Evolutionary conservation across 768 basidiomycete species (phyloP).

Genomic region (Crucibulum laeve): DNA sequence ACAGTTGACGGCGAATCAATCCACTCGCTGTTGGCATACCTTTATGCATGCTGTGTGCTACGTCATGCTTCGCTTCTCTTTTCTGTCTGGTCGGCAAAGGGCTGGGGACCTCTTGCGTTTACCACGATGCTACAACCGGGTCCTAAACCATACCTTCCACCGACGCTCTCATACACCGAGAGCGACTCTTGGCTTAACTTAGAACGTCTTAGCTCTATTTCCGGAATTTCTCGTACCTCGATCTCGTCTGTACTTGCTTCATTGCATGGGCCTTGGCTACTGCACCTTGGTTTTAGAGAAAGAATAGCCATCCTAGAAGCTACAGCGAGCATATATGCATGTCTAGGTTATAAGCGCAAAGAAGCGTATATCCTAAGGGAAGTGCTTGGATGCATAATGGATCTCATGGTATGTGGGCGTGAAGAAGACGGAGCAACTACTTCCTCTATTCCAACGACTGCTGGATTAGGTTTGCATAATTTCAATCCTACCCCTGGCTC

Average conservation of each 20-base stretch:
- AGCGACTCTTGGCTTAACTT: constrained; percentile 43
- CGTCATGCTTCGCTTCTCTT: constrained; percentile 74
- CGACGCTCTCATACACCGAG: constrained; percentile 45
- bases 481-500: constrained; percentile 26
- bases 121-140: constrained; percentile 69
- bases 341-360: constrained; percentile 81
- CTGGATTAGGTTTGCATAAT: constrained; percentile 47
- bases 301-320: constrained; percentile 67
- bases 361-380: constrained; percentile 86
- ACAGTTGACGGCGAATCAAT: constrained; percentile 52
- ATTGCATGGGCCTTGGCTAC: constrained; percentile 83
- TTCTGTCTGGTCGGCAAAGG: constrained; percentile 81
- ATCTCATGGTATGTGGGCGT: constrained; percentile 80
- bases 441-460: constrained; percentile 32
- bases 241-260: constrained; percentile 66
- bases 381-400: constrained; percentile 79
- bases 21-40: constrained; percentile 58
- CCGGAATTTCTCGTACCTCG: constrained; percentile 64
- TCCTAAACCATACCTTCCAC: constrained; percentile 54
- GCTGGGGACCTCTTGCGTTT: constrained; percentile 80
- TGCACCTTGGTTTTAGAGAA: constrained; percentile 74
- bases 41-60: constrained; percentile 65
- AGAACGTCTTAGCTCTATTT: constrained; percentile 63
- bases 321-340: constrained; percentile 72
- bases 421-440: constrained; percentile 60